Evolutionary conservation across 441 rosid genomes (phyloP), one percentile per base, ranked within the genome.

Genomic region (Euphorbia schlechtendalii): DNA sequence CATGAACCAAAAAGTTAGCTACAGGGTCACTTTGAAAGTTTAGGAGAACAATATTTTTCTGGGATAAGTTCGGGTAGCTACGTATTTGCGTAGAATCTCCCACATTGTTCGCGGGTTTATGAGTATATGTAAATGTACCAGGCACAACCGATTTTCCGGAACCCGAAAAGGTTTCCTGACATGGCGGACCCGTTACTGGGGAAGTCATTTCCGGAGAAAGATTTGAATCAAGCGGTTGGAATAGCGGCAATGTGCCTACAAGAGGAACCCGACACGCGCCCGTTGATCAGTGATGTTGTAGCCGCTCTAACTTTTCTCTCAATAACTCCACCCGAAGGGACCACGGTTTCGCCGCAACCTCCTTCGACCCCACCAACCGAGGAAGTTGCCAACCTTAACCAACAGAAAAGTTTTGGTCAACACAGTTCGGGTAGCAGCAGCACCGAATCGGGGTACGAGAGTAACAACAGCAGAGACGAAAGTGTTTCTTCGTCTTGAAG

Each of bases 221-320:
- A 84, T 28, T 73, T 94, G 72, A 91, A 94, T 69, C 96, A 94
- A 79, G 96, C 86, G 14, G 92, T 94, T 48, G 99, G 98, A 5
- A 82, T 91, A 64, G 90, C 96, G 61, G 92, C 96, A 32, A 94
- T 94, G 98, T 94, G 99, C 32, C 73, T 89, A 22, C 99, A 94
- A 73, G 99, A 91, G 40, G 96, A 89, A 79, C 69, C 90, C 13
- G 63, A 69, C 0, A 87, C 96, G 20, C 96, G 98, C 59, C 99
- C 99, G 4, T 74, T 91, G 40, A 94, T 94, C 76, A 81, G 96
- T 15, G 99, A 94, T 67, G 87, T 89, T 3, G 89, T 85, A 65
- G 80, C 83, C 7, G 84, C 96, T 6, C 75, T 94, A 46, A 82
- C 87, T 74, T 94, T 87, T 72, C 94, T 94, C 38, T 79, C 93